Evolutionary conservation across 2,329 filamentous ascomycete genomes (phyloP), one percentile per base, ranked within the genome.

Genomic region (Neobulgaria alba): DNA sequence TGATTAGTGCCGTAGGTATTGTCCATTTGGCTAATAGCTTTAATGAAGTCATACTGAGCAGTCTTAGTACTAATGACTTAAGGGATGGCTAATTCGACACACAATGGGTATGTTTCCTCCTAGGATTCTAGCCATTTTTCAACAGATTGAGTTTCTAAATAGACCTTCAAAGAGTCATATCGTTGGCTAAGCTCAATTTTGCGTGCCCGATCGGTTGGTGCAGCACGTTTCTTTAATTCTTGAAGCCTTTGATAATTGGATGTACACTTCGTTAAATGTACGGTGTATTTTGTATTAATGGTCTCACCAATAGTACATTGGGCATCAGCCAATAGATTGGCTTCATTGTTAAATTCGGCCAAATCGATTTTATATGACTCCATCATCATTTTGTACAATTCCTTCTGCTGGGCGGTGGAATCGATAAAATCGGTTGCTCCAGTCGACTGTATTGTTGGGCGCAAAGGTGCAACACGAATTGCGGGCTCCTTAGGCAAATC

Each of bases 191-290:
- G 12, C n/a, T 19, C 23, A 10, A 38, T 9, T 20, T 38, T 38
- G 20, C 23, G 14, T n/a, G 36, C 36, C 23, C 32, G 26, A 14
- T 38, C 36, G 8, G 15, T 38, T 4, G 26, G 26, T 10, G 26
- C 26, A 20, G 32, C 18, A 9, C 36, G 36, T 14, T 38, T 38
- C 16, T 38, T 38, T 2, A 38, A n/a, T 10, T 26, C 36, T 38
- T 31, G 16, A 9, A 38, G 14, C 21, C 1, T 38, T 18, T 26
- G 31, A 19, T 19, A 29, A 19, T 38, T 38, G 16, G 16, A 38
- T 38, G 16, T 38, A 32, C 3, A 38, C n/a, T n/a, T n/a, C n/a
- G n/a, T n/a, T n/a, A n/a, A n/a, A n/a, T n/a, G n/a, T n/a, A n/a
- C n/a, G n/a, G n/a, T n/a, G n/a, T n/a, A n/a, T n/a, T n/a, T n/a